Base-by-base conservation (phyloP, 805 yeast species). In the Ogataea angusta region DNA sequence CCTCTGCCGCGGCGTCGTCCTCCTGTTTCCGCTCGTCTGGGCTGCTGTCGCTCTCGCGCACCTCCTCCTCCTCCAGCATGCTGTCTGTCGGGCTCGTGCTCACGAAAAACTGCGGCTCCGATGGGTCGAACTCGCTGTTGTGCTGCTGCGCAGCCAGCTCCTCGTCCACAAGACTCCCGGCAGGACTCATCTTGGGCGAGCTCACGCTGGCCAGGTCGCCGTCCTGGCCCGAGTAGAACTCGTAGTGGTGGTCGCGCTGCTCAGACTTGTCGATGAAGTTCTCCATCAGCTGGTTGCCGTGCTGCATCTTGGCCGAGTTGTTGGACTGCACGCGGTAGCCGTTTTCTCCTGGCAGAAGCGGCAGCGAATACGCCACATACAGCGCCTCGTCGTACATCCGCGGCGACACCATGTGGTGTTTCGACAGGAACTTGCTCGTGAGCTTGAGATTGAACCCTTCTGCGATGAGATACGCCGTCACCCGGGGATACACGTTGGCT, bases 351-450 rank as follows among this genome's bases (percentile, higher is more conserved):
- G 96, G 95, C 3, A 88, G 66, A 19, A 90, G 68, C 0, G 98
- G 99, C 28, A 91, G 67, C 21, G 88, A 75, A 55, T 90, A 91
- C 1, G 95, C 95, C 6, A 85, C 91, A 56, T 90, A 91, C 17
- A 93, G 64, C n/a, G 88, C 95, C 53, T 91, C 97, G 62, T 91
- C 96, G 54, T 91, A 91, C 22, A 85, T 59, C 46, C 97, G 69
- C 1, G 96, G 95, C 6, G 85, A 76, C 1, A 90, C 95, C 52
- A 82, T 82, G 62, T 91, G 99, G 31, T 80, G 70, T 6, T 74
- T 67, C 28, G 73, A 67, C 21, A 93, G 64, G 52, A 87, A 91
- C 32, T 72, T 70, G 1, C 83, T 72, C 2, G 88, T 77, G 6
- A 75, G 67, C 23, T 70, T 69, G 38, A 93, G 63, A 53, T 85